phyloP scores from a whole-genome alignment of 2,329 filamentous ascomycete genomes.

The Microcyclospora pomicola region DNA sequence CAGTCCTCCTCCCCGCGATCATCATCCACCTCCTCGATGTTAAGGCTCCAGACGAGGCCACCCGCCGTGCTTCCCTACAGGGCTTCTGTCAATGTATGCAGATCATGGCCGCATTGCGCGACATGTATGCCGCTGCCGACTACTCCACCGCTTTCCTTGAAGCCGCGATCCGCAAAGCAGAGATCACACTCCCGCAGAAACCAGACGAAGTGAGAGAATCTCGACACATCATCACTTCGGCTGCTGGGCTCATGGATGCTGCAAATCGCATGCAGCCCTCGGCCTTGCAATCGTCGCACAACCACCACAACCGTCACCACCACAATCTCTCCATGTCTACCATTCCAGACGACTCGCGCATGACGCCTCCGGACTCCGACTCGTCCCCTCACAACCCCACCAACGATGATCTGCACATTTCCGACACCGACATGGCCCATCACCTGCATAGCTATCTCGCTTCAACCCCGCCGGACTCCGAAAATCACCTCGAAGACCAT shows the following conservation, averaged over 20 bases:
- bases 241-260: slow-evolving; percentile 34
- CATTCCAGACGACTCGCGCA: slow-evolving; percentile 14
- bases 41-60: slow-evolving; percentile 62
- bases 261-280: slow-evolving; percentile 27
- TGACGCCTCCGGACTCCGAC: background rate
- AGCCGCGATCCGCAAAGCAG: slow-evolving; percentile 74
- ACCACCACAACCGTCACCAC: background rate
- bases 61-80: slow-evolving; percentile 57
- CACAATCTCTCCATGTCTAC: slow-evolving; percentile 10
- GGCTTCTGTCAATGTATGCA: slow-evolving; percentile 88
- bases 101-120: slow-evolving; percentile 73
- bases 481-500: slow-evolving; percentile 8
- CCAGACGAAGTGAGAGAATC: slow-evolving; percentile 17
- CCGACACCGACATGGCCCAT: slow-evolving; percentile 35
- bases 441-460: slow-evolving; percentile 37
- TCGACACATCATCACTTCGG: slow-evolving; percentile 23
- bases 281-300: slow-evolving; percentile 5
- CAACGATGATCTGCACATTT: slow-evolving; percentile 8
- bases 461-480: slow-evolving; percentile 34
- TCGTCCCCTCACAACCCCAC: too few species aligned
- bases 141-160: slow-evolving; percentile 93
- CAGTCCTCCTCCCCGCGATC: slow-evolving; percentile 79
- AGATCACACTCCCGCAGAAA: slow-evolving; percentile 50
- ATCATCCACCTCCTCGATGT: slow-evolving; percentile 90
- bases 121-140: slow-evolving; percentile 87